Evolutionary conservation across 768 basidiomycete genomes (phyloP).

Genomic region (Pisolithus microcarpus): DNA sequence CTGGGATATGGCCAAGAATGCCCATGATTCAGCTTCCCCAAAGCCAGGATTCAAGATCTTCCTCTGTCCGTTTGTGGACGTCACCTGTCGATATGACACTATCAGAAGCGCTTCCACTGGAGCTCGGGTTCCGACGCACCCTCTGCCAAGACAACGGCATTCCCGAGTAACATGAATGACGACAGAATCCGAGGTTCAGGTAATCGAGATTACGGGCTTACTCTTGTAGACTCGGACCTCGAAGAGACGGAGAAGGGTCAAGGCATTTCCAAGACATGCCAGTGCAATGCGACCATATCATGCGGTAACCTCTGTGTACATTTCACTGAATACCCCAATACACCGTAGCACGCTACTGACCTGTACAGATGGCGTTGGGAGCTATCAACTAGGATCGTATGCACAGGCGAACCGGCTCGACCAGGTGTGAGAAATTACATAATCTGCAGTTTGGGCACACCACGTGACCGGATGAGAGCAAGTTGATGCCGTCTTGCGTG

Average conservation of each 20-base stretch:
- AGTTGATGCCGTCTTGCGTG: slow-evolving; percentile 14
- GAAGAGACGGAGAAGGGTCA: slow-evolving; percentile 75
- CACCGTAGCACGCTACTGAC: slow-evolving; percentile 8
- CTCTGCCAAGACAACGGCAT: slow-evolving; percentile 34
- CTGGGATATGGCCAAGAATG: slow-evolving; percentile 44
- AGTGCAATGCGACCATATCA: slow-evolving; percentile 67
- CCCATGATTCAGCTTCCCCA: slow-evolving; percentile 42
- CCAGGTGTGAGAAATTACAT: slow-evolving; percentile 1
- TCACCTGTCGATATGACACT: slow-evolving; percentile 18
- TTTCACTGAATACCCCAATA: background rate
- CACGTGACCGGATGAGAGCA: background rate
- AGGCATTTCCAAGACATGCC: slow-evolving; percentile 62
- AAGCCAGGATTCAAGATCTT: slow-evolving; percentile 52
- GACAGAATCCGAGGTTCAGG: slow-evolving; percentile 15
- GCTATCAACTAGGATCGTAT: no score
- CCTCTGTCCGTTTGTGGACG: slow-evolving; percentile 47
- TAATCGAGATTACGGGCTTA: slow-evolving; percentile 28
- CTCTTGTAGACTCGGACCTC: slow-evolving; percentile 67
- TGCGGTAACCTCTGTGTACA: slow-evolving; percentile 35
- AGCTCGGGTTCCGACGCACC: slow-evolving; percentile 19
- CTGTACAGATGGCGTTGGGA: slow-evolving; percentile 18
- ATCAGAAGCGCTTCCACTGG: slow-evolving; percentile 7
- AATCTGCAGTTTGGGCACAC: background rate
- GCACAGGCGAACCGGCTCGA: slow-evolving; percentile 13
- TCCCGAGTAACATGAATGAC: slow-evolving; percentile 20